phyloP scores from a whole-genome alignment of 768 basidiomycete species.

The Russula dissimulans region DNA sequence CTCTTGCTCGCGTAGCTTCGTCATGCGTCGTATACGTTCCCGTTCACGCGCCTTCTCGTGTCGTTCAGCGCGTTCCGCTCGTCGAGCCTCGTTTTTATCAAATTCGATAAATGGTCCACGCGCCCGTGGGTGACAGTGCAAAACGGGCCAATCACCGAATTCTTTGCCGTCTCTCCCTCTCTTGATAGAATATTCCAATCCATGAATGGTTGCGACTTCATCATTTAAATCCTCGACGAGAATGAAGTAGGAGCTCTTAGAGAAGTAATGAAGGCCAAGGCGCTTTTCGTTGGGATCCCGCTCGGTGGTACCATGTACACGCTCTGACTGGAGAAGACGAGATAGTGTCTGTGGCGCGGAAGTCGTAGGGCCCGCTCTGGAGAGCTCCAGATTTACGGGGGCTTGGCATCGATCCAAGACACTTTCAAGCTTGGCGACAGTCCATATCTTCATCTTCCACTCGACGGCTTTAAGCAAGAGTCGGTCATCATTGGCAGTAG shows the following conservation, averaged over 20 bases:
- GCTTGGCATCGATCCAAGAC: conserved; percentile 60
- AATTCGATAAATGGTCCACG: conserved; percentile 69
- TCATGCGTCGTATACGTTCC: conserved; percentile 25
- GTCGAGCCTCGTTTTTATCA: conserved; percentile 61
- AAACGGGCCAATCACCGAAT: conserved; percentile 69
- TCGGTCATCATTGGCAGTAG: conserved; percentile 28
- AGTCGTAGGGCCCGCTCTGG: conserved; percentile 25
- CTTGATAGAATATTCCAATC: conserved; percentile 64
- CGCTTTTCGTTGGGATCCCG: conserved; percentile 86
- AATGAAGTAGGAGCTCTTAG: conserved; percentile 63
- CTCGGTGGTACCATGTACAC: conserved; percentile 75
- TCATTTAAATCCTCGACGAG: conserved; percentile 86
- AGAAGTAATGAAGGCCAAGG: conserved; percentile 83
- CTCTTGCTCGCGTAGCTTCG: conserved; percentile 24
- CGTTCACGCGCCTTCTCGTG: conserved; percentile 38
- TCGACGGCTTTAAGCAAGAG: conserved; percentile 57
- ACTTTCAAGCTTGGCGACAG: conserved; percentile 55
- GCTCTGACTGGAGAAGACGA: conserved; percentile 69
- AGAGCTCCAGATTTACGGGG: conserved; percentile 24
- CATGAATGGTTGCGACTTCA: conserved; percentile 75
- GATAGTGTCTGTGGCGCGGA: conserved; percentile 39
- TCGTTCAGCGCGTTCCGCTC: conserved; percentile 29
- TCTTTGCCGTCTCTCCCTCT: conserved; percentile 45
- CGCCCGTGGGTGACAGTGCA: conserved; percentile 67
- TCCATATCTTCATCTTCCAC: conserved; percentile 86